Evolutionary conservation across 164 flowering plant genomes (phyloP), one percentile per base, ranked within the genome.

Genomic region (Sextonia rubra): DNA sequence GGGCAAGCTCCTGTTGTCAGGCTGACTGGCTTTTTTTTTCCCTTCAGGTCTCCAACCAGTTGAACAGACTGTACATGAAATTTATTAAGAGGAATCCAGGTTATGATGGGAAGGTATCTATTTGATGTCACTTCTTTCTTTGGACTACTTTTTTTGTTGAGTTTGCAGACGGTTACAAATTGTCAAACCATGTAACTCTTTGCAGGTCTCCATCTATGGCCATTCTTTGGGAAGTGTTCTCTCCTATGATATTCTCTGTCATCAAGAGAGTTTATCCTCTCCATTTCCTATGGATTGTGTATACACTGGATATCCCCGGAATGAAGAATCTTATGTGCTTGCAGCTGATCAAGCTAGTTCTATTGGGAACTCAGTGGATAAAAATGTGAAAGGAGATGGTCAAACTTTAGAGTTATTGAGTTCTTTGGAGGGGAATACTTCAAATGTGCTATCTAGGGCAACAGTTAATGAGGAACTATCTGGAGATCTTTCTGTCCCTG

Each of bases 211-310:
- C 44, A 61, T 96, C 32, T 96, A 90, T 85, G 99, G 91, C 29
- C 99, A 96, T 84, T 96, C 99, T 74, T 75, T 96, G 85, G 99
- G 99, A 75, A 96, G 97, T 80, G 97, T 96, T 69, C 94, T 96
- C 47, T 96, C 98, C 1, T 96, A 90, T 80, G 99, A 96, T 81
- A 96, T 96, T 69, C 97, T 96, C 68, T 96, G 99, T 74, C 99
- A 96, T 82, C 99, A 96, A 84, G 89, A 91, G 70, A 83, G 73
- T 73, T 77, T 92, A 60, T 88, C 84, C 25, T 85, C 90, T 27
- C 94, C 93, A 29, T 89, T 90, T 79, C 97, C 97, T 23, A 86
- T 91, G 94, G 90, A 91, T 60, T 82, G 76, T 76, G 77, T 87
- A 81, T 92, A 76, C 80, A 83, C 74, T 71, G 87, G 87, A 69